These are phyloP conservation scores for Isatis tinctoria DNA, from an alignment of 345 rosid genomes.

Conservation along the genomic window DNA sequence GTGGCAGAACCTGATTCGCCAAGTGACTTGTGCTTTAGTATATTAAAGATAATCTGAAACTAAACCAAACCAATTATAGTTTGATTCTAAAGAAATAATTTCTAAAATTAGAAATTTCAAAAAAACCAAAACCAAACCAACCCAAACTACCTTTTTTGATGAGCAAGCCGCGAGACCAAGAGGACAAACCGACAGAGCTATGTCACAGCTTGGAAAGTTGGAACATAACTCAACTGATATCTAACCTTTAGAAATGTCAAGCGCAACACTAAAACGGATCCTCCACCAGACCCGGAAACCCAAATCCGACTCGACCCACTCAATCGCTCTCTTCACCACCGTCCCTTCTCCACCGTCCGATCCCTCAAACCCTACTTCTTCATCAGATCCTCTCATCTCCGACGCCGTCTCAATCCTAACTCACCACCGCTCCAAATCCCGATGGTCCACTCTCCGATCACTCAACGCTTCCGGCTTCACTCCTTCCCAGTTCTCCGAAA, in stretches of 20 bases:
- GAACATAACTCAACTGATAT: not conserved
- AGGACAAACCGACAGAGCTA: no score
- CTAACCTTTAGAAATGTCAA: slow-evolving; percentile 1
- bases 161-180: no score
- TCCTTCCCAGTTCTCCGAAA: slow-evolving; percentile 61
- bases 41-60: no score
- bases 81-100: no score
- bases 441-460: slow-evolving; percentile 67
- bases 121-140: no score
- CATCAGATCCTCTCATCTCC: slow-evolving; percentile 31
- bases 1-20: no score
- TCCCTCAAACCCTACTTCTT: slow-evolving; percentile 2
- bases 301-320: slow-evolving; percentile 3
- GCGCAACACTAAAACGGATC: slow-evolving; percentile 14
- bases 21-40: no score
- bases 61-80: no score
- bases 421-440: slow-evolving; percentile 78
- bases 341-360: slow-evolving; percentile 35
- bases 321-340: slow-evolving; percentile 8
- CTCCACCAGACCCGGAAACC: slow-evolving; percentile 17
- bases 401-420: slow-evolving; percentile 60
- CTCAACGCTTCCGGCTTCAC: slow-evolving; percentile 53
- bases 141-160: no score
- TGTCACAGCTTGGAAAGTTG: no score
- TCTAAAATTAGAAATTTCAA: no score